phyloP scores from a whole-genome alignment of 305 asterid species.

The Fraxinus xanthoxyloides region DNA sequence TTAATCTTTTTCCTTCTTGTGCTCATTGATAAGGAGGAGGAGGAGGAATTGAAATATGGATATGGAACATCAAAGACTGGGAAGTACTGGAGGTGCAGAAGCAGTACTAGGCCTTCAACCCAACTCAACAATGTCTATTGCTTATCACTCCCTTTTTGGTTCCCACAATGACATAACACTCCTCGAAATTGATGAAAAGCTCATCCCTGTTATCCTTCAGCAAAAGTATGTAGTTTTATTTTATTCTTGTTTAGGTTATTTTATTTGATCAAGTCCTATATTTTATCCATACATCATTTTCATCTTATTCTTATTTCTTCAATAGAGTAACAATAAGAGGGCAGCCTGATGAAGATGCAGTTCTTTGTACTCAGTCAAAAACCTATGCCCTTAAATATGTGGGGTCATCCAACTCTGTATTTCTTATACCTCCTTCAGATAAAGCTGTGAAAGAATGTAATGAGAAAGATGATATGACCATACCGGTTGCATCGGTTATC shows the following conservation, averaged over 20 bases:
- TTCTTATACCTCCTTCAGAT: constrained; percentile 76
- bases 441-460: constrained; percentile 24
- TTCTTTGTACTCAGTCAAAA: constrained; percentile 77
- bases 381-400: constrained; percentile 87
- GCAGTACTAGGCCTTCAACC: constrained; percentile 63
- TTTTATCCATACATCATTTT: not conserved
- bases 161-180: constrained; percentile 71
- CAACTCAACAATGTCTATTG: constrained; percentile 54
- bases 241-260: constrained; percentile 3
- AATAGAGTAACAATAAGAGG: constrained; percentile 80
- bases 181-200: constrained; percentile 80
- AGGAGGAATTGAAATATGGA: constrained; percentile 35
- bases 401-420: constrained; percentile 82
- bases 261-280: not conserved
- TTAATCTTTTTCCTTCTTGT: not conserved
- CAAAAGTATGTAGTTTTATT: constrained; percentile 48
- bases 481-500: constrained; percentile 54
- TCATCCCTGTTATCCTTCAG: constrained; percentile 64
- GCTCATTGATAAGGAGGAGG: not conserved
- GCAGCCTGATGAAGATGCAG: constrained; percentile 86
- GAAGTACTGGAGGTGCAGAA: constrained; percentile 60
- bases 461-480: constrained; percentile 32
- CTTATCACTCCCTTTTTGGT: constrained; percentile 69
- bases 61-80: constrained; percentile 28
- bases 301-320: constrained; percentile 17